phyloP scores from a whole-genome alignment of 225 moss, liverwort and hornwort genomes.

The Bryum argenteum region DNA sequence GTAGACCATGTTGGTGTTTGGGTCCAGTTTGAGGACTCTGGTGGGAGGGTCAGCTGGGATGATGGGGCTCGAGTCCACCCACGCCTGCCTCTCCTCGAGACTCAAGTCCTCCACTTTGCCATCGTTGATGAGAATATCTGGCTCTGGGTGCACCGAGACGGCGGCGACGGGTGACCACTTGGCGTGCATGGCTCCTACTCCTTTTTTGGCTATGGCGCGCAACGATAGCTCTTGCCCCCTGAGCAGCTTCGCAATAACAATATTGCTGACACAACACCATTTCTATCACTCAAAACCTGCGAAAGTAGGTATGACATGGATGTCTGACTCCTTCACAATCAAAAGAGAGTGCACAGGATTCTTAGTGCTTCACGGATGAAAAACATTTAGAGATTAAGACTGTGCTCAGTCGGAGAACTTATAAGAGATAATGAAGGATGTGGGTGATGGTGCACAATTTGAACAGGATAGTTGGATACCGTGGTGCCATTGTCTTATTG shows the following conservation, averaged over 20 bases:
- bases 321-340: too few species aligned
- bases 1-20: conserved; percentile 56
- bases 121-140: conserved; percentile 72
- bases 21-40: conserved; percentile 74
- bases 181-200: conserved; percentile 31
- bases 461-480: too few species aligned
- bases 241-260: conserved; percentile 68
- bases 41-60: conserved; percentile 29
- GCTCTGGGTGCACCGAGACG: conserved; percentile 75
- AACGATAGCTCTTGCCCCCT: conserved; percentile 69
- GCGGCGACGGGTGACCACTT: conserved; percentile 88
- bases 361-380: too few species aligned
- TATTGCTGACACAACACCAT: conserved; percentile 42
- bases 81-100: conserved; percentile 68
- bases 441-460: too few species aligned
- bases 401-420: too few species aligned
- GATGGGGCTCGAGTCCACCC: conserved; percentile 61
- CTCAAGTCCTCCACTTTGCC: conserved; percentile 54
- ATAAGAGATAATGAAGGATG: too few species aligned
- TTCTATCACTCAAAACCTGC: too few species aligned
- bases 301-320: too few species aligned
- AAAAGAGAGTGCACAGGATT: too few species aligned
- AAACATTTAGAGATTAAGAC: too few species aligned
- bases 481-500: too few species aligned
- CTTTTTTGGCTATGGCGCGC: conserved; percentile 72